These are phyloP conservation scores for Phytophthora podocarpi DNA, from an alignment of 352 stramenopile genomes.

Conservation along the genomic window DNA sequence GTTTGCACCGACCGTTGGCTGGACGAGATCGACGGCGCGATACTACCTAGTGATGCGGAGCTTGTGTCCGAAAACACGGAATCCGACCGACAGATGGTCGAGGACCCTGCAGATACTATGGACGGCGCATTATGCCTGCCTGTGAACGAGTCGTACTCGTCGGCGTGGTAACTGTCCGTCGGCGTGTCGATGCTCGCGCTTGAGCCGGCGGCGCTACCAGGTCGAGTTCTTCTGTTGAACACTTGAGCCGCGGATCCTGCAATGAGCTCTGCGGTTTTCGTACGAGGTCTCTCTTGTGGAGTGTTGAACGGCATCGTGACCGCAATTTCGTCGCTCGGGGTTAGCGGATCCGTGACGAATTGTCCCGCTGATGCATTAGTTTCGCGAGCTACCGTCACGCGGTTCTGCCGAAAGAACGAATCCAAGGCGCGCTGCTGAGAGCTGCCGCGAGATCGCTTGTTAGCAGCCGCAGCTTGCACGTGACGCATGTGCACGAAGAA, in stretches of 20 bases:
- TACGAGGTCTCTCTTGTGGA: neutral
- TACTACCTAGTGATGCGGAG: constrained; percentile 28
- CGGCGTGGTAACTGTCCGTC: constrained; percentile 25
- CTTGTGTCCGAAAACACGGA: constrained; percentile 25
- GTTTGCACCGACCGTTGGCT: constrained; percentile 10
- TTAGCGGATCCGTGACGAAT: constrained; percentile 39
- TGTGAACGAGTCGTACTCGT: constrained; percentile 40
- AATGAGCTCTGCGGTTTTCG: constrained; percentile 21
- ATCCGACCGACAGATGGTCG: constrained; percentile 1
- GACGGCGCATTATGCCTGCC: constrained; percentile 11
- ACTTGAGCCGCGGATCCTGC: constrained; percentile 16
- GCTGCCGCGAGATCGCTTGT: constrained; percentile 35
- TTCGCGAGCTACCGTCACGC: constrained; percentile 38
- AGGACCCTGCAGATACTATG: constrained; percentile 8
- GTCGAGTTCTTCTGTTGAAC: constrained; percentile 23
- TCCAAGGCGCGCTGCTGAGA: constrained; percentile 55
- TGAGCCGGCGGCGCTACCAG: neutral
- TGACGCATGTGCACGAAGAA: constrained; percentile 62
- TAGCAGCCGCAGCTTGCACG: constrained; percentile 28
- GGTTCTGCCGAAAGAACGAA: constrained; percentile 58
- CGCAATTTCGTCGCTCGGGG: constrained; percentile 40
- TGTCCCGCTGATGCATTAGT: constrained; percentile 24
- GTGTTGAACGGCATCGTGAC: constrained; percentile 31
- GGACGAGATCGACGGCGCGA: constrained; percentile 13
- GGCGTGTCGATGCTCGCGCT: constrained; percentile 30